Conservation (phyloP, 139 green algal genomes). For the Chlorella sorokiniana region DNA sequence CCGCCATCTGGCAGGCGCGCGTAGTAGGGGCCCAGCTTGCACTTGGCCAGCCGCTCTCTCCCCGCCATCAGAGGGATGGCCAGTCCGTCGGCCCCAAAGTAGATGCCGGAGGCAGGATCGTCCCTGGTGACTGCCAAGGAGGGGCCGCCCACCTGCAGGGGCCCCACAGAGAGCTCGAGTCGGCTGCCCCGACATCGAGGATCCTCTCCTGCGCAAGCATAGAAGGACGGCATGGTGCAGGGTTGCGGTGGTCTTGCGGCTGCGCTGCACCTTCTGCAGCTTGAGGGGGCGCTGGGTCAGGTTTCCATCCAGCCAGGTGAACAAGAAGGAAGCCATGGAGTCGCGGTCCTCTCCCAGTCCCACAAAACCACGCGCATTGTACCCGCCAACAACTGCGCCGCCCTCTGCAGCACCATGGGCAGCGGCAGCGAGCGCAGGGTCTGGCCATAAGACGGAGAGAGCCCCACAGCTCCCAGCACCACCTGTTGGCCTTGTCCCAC, state of each 20-base stretch:
- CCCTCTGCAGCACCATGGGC: constrained; percentile 21
- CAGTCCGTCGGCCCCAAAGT: constrained; percentile 78
- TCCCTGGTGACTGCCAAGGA: constrained; percentile 66
- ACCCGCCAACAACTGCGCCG: constrained; percentile 71
- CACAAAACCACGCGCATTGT: constrained; percentile 73
- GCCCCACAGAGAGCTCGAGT: not conserved
- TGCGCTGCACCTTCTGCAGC: constrained; percentile 59
- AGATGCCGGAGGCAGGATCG: constrained; percentile 50
- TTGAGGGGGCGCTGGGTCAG: constrained; percentile 56
- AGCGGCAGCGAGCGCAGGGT: not conserved
- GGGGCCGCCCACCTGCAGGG: constrained; percentile 58
- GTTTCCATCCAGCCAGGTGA: constrained; percentile 71
- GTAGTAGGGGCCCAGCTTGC: constrained; percentile 68
- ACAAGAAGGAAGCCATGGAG: constrained; percentile 77
- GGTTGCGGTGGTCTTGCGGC: not conserved
- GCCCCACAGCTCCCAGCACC: not conserved
- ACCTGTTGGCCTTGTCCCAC: not conserved
- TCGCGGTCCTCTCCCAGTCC: constrained; percentile 70
- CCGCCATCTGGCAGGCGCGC: constrained; percentile 48
- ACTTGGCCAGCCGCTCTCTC: constrained; percentile 46
- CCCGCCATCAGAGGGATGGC: constrained; percentile 55
- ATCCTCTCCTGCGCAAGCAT: too few species aligned
- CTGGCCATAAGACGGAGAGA: not conserved
- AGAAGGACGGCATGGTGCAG: not conserved
- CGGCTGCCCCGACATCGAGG: not conserved